Percentiles rank a stretch among this genome's conserved stretches.
phyloP scores from a whole-genome alignment of 2,329 filamentous ascomycete genomes.

The Aspergillus hortae region DNA sequence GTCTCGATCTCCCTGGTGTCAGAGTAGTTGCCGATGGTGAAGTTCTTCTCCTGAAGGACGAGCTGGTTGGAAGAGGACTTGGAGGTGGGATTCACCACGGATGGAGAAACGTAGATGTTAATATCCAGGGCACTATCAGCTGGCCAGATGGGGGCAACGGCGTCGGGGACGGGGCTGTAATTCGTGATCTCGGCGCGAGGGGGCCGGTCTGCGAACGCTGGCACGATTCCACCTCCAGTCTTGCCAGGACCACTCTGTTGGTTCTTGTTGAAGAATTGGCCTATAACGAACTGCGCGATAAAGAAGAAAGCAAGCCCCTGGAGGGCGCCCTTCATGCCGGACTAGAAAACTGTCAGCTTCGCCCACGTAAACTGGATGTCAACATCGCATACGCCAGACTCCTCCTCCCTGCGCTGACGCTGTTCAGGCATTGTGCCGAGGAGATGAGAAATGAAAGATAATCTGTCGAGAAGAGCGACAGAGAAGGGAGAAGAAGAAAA shows the following conservation, averaged over 20 bases:
- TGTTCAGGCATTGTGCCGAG: slow-evolving; percentile 38
- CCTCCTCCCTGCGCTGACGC: slow-evolving; percentile 32
- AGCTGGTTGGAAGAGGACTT: slow-evolving; percentile 64
- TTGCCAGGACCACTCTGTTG: slow-evolving; percentile 24
- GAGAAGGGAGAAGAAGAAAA: slow-evolving; percentile 11
- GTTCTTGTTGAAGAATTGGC: slow-evolving; percentile 50
- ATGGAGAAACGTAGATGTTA: slow-evolving; percentile 76
- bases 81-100: slow-evolving; percentile 62
- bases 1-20: slow-evolving; percentile 76
- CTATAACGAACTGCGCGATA: slow-evolving; percentile 55
- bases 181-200: slow-evolving; percentile 36
- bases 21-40: slow-evolving; percentile 72
- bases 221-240: slow-evolving; percentile 43
- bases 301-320: slow-evolving; percentile 60
- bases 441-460: neutral
- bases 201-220: slow-evolving; percentile 64
- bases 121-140: slow-evolving; percentile 76
- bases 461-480: slow-evolving; percentile 5
- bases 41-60: slow-evolving; percentile 75
- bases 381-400: slow-evolving; percentile 25
- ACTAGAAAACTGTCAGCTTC: slow-evolving; percentile 31
- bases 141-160: slow-evolving; percentile 87
- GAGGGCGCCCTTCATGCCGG: slow-evolving; percentile 41
- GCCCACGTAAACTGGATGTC: slow-evolving; percentile 4
- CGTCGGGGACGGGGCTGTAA: slow-evolving; percentile 54